Evolutionary conservation across 2,329 filamentous ascomycete species (phyloP).

Genomic region (Diaporthe destruens): DNA sequence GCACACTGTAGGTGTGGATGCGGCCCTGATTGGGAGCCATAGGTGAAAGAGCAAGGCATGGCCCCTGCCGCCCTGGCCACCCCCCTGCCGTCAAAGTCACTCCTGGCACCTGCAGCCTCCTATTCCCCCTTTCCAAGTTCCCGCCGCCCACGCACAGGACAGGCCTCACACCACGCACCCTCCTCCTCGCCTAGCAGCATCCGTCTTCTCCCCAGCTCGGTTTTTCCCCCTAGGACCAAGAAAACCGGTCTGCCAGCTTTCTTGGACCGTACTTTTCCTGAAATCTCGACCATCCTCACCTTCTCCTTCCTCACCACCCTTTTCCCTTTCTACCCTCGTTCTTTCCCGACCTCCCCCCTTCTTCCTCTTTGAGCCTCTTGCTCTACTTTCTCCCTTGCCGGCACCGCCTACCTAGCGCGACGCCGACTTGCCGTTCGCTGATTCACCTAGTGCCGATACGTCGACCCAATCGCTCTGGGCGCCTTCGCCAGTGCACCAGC

Average conservation of each 20-base stretch:
- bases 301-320: conserved; percentile 34
- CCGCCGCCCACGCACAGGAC: conserved; percentile 28
- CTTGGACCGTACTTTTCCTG: conserved; percentile 30
- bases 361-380: conserved; percentile 43
- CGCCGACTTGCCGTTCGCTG: conserved; percentile 41
- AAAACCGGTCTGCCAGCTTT: conserved; percentile 40
- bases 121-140: conserved; percentile 42
- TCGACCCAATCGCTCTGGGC: conserved; percentile 26
- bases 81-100: conserved; percentile 29
- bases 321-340: conserved; percentile 39
- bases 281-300: conserved; percentile 31
- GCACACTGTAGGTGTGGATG: conserved; percentile 22
- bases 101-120: conserved; percentile 43
- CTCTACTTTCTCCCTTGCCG: conserved; percentile 40
- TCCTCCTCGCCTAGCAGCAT: conserved; percentile 27
- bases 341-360: conserved; percentile 46
- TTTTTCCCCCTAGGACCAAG: conserved; percentile 33
- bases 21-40: conserved; percentile 24
- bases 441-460: conserved; percentile 10
- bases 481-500: not conserved
- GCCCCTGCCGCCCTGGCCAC: conserved; percentile 25
- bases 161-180: conserved; percentile 17
- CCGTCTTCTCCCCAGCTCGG: conserved; percentile 14
- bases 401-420: conserved; percentile 38
- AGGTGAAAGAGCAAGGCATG: conserved; percentile 11